phyloP scores from a whole-genome alignment of 2,329 filamentous ascomycete species.

The Botryotinia narcissicola region DNA sequence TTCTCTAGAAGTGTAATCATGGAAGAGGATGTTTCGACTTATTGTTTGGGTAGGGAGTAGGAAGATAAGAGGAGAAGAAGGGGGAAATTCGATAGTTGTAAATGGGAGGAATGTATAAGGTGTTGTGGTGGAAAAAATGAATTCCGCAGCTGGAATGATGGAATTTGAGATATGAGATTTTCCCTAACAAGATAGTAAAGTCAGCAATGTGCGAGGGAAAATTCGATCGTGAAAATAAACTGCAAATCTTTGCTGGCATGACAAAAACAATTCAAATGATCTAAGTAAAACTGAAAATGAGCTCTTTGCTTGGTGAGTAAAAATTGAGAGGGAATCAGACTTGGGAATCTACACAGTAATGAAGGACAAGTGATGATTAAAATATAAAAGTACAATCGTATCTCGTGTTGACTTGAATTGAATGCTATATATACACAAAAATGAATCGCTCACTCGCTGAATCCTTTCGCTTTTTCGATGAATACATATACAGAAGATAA shows the following conservation, averaged over 20 bases:
- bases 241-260: no score
- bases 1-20: no score
- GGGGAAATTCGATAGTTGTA: neutral
- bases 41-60: rapidly evolving
- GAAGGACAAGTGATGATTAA: neutral
- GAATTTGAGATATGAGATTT: neutral
- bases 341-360: no score
- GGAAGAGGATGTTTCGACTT: rapidly evolving
- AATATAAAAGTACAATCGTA: neutral
- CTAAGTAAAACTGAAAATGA: no score
- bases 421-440: neutral
- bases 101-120: neutral
- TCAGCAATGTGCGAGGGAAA: no score
- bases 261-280: no score
- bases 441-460: neutral
- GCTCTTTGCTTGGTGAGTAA: no score
- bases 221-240: no score
- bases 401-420: neutral
- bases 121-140: neutral
- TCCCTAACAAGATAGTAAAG: no score
- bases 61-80: neutral
- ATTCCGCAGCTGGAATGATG: neutral
- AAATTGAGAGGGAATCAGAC: no score
- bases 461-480: neutral
- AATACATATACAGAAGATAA: neutral